Evolutionary conservation across 2,329 filamentous ascomycete species (phyloP).

Genomic region (Alternaria sp.): DNA sequence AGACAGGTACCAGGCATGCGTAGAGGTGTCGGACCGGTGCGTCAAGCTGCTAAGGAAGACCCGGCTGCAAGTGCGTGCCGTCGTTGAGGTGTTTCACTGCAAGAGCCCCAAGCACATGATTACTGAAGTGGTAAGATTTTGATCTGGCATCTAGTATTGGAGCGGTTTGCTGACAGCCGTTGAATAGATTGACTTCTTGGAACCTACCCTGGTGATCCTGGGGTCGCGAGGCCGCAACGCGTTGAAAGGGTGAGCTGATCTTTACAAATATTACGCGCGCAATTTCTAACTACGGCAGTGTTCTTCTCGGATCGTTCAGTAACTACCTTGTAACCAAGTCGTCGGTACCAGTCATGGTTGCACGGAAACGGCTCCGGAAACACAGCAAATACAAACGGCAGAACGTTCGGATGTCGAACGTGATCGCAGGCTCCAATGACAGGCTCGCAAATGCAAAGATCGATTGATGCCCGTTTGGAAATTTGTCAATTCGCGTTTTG

Average conservation of each 20-base stretch:
- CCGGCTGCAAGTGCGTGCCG: constrained; percentile 86
- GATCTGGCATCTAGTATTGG: constrained; percentile 16
- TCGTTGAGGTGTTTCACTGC: constrained; percentile 97
- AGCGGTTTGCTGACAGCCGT: constrained; percentile 29
- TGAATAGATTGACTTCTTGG: constrained; percentile 79
- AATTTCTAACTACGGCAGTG: constrained; percentile 60
- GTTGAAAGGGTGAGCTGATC: constrained; percentile 78
- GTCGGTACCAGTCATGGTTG: constrained; percentile 97
- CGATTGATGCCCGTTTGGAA: constrained; percentile 58
- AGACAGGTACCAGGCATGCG: constrained; percentile 80
- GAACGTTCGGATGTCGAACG: constrained; percentile 78
- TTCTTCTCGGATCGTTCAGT: constrained; percentile 93
- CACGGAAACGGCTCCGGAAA: constrained; percentile 85
- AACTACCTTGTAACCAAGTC: constrained; percentile 98
- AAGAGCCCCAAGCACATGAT: constrained; percentile 97
- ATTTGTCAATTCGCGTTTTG: constrained; percentile 44
- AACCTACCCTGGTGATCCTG: constrained; percentile 89
- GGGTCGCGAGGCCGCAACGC: constrained; percentile 90
- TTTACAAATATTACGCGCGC: constrained; percentile 8
- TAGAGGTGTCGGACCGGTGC: constrained; percentile 82
- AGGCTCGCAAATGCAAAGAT: constrained; percentile 76
- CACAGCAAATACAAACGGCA: constrained; percentile 80
- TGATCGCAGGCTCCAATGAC: constrained; percentile 73
- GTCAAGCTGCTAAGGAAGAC: constrained; percentile 90
- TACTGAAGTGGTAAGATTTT: constrained; percentile 75